phyloP scores from a whole-genome alignment of 2,329 filamentous ascomycete genomes.

The Sclerotinia spermophila region DNA sequence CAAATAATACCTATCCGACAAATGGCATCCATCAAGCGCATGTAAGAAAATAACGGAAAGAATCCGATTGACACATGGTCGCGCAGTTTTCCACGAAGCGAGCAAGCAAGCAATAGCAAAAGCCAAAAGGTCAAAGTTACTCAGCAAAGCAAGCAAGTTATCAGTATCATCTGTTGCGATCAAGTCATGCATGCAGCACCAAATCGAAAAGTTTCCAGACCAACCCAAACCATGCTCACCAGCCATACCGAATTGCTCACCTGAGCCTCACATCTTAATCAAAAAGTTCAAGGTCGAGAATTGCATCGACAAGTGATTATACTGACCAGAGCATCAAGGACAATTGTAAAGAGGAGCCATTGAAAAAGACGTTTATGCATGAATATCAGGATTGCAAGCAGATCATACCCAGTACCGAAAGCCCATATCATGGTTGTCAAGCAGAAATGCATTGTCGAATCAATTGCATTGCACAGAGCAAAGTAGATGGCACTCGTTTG shows the following conservation, averaged over 20 bases:
- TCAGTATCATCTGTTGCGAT: conserved; percentile 8
- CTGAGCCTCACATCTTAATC: conserved; percentile 4
- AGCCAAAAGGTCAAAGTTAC: conserved; percentile 10
- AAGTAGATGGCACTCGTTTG: conserved; percentile 5
- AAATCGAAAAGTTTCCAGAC: conserved; percentile 2
- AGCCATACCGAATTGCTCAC: not conserved
- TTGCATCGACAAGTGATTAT: not conserved
- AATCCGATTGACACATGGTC: not conserved
- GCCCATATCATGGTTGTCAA: conserved; percentile 13
- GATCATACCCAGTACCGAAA: conserved; percentile 7
- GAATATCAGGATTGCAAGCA: conserved; percentile 15
- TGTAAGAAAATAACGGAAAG: not conserved
- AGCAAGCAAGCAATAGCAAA: conserved; percentile 12
- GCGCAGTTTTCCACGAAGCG: not conserved
- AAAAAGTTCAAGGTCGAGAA: not conserved
- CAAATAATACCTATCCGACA: conserved; percentile 1
- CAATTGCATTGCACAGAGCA: conserved; percentile 15
- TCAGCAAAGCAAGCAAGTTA: conserved; percentile 10
- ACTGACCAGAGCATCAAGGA: not conserved
- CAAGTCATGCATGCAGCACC: conserved; percentile 13
- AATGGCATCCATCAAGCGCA: not conserved
- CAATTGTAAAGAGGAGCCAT: conserved; percentile 2
- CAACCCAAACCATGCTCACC: conserved; percentile 5
- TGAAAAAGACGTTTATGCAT: conserved; percentile 4
- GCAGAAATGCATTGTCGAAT: conserved; percentile 9